Percentiles rank a stretch among this genome's conserved stretches.
Evolutionary conservation across 176 grass and related monocot species (phyloP).

Genomic region (barley (Hordeum vulgare)): DNA sequence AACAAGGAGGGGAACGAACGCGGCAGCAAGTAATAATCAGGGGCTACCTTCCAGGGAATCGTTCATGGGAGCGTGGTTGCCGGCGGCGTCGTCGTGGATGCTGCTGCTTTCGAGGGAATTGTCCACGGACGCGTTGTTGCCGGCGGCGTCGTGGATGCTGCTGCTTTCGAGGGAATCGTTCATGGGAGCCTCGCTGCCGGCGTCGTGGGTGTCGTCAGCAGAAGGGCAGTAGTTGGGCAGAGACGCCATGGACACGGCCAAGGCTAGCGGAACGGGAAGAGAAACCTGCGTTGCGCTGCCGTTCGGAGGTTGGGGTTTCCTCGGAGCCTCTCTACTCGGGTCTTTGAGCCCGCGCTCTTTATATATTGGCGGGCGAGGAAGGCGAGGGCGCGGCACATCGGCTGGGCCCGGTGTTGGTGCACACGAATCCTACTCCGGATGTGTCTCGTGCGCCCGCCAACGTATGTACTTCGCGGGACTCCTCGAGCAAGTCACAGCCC

Average conservation of each 20-base stretch:
- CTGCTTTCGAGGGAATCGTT: too few species aligned
- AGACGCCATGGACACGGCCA: background rate
- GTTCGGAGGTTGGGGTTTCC: background rate
- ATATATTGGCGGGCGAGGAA: background rate
- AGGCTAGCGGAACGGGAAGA: background rate
- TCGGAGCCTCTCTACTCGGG: background rate
- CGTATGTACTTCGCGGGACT: background rate
- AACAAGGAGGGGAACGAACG: background rate
- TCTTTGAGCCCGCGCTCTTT: background rate
- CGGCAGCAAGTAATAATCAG: background rate
- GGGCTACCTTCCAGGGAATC: too few species aligned
- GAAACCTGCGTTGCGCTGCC: background rate
- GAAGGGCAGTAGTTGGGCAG: background rate
- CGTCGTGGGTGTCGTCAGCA: background rate
- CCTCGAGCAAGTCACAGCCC: background rate
- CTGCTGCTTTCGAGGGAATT: too few species aligned
- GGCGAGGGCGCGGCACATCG: background rate
- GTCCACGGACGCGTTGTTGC: too few species aligned
- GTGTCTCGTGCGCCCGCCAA: background rate
- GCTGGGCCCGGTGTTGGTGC: background rate
- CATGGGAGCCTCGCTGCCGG: too few species aligned
- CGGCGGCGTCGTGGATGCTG: too few species aligned
- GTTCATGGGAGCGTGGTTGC: too few species aligned
- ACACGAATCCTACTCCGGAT: background rate
- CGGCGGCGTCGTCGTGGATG: too few species aligned